phyloP scores from a whole-genome alignment of 2,329 filamentous ascomycete genomes.

The Neurospora crassa region DNA sequence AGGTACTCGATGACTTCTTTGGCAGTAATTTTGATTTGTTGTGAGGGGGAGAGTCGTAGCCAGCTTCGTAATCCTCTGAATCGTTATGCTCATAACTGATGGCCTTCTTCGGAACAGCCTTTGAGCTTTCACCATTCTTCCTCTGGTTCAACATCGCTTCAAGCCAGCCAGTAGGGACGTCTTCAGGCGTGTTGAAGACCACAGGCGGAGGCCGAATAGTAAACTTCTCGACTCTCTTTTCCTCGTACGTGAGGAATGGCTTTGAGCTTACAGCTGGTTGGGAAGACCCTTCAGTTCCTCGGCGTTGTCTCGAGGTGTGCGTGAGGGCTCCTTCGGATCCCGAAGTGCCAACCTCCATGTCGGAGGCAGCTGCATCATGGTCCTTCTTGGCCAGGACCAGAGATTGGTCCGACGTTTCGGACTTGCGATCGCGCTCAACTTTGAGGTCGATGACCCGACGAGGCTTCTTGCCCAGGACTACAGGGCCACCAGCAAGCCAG shows the following conservation, averaged over 20 bases:
- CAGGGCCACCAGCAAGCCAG: not conserved
- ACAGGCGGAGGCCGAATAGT: not conserved
- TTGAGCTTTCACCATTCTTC: not conserved
- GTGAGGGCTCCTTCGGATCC: not conserved
- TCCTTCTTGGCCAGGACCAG: slow-evolving; percentile 6
- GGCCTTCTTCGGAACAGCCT: not conserved
- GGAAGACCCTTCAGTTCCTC: not conserved
- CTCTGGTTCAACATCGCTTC: not conserved
- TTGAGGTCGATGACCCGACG: not conserved
- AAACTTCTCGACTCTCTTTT: not conserved
- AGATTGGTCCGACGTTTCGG: not conserved
- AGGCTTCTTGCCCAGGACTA: not conserved
- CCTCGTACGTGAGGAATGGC: not conserved
- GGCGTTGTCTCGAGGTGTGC: not conserved
- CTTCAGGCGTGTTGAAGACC: not conserved
- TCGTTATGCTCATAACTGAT: not conserved
- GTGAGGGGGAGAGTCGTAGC: not conserved
- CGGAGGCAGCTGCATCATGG: not conserved
- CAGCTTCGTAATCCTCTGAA: not conserved
- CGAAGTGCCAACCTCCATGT: not conserved
- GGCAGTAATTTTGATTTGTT: not conserved
- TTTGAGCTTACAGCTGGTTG: not conserved
- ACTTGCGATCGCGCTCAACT: not conserved
- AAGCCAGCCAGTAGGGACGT: not conserved
- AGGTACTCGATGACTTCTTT: not conserved